Evolutionary conservation across 1,139 yeast species (phyloP), one percentile per base, ranked within the genome.

Genomic region (Geotrichum siamense): DNA sequence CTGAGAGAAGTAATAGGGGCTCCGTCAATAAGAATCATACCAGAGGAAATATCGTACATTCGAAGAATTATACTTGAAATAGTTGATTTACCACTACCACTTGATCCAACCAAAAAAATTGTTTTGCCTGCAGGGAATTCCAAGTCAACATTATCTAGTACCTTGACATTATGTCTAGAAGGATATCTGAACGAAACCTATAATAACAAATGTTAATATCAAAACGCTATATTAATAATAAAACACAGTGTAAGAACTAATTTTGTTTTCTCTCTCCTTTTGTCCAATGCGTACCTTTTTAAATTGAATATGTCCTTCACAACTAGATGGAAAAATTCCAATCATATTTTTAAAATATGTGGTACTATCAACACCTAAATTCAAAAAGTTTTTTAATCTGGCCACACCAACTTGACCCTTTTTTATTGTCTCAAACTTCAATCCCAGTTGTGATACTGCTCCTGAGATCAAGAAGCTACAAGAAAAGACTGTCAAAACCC

Each of bases 61-160:
- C 74, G 74, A 48, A 82, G 59, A 2, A 91, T 55, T 3, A 91
- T 60, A 38, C 74, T 74, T 0, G 82, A 75, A 9, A 91, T 51
- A 0, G 97, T 83, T 0, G 96, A 86, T 59, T 91, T 91, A 0
- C 98, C 98, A 0, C 91, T 79, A 0, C 98, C 98, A 0, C 96
- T 86, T 49, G 72, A 71, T 0, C 98, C 98, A 39, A 91, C 74
- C 1, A 91, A 61, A 55, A 76, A 89, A 2, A 79, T 77, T 16
- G 75, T 58, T 31, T 66, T 55, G 1, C 75, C 72, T 0, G 74
- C 61, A 4, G 67, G 62, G 26, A 89, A 64, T 1, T 55, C 53
- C 33, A 83, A 50, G 16, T 63, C 57, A 1, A 82, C 65, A 38
- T 71, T 52, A 0, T 70, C 60, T 16, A 89, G 60, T 0, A 75